Percentiles rank a stretch among this genome's conserved stretches.
Evolutionary conservation across 2,329 filamentous ascomycete species (phyloP).

Genomic region (Ceratocystis cubensis): DNA sequence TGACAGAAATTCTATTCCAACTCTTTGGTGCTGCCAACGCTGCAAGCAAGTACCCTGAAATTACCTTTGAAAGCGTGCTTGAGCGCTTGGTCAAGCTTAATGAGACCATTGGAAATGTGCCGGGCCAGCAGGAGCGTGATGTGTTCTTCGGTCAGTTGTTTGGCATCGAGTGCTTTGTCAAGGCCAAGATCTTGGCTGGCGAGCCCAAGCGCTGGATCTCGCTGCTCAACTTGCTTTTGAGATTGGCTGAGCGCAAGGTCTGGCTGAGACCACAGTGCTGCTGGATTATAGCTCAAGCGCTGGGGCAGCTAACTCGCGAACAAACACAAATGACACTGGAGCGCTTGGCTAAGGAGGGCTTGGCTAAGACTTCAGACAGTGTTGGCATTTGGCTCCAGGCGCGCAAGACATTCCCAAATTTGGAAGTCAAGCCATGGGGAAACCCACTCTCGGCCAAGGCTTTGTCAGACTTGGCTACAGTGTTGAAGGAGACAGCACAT

Average conservation of each 20-base stretch:
- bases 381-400: slow-evolving; percentile 76
- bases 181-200: slow-evolving; percentile 59
- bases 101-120: slow-evolving; percentile 39
- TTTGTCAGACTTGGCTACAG: slow-evolving; percentile 54
- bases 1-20: slow-evolving; percentile 67
- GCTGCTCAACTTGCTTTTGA: slow-evolving; percentile 60
- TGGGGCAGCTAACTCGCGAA: slow-evolving; percentile 48
- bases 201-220: slow-evolving; percentile 46
- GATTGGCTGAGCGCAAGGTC: slow-evolving; percentile 65
- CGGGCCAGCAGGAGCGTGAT: slow-evolving; percentile 69
- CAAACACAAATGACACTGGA: slow-evolving; percentile 51
- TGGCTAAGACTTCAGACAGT: slow-evolving; percentile 74
- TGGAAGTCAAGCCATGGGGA: slow-evolving; percentile 60
- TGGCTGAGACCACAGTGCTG: slow-evolving; percentile 86
- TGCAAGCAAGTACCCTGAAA: slow-evolving; percentile 36
- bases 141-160: slow-evolving; percentile 77
- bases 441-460: slow-evolving; percentile 62
- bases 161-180: slow-evolving; percentile 72
- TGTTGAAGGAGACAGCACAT: slow-evolving; percentile 60
- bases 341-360: slow-evolving; percentile 48
- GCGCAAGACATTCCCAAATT: slow-evolving; percentile 48
- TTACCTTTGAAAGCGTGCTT: slow-evolving; percentile 45
- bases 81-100: slow-evolving; percentile 44
- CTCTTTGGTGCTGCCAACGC: slow-evolving; percentile 45
- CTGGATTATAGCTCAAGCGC: slow-evolving; percentile 62